These are phyloP conservation scores for Limonium bicolor DNA, from an alignment of 148 eudicot species.

Conservation along the genomic window DNA sequence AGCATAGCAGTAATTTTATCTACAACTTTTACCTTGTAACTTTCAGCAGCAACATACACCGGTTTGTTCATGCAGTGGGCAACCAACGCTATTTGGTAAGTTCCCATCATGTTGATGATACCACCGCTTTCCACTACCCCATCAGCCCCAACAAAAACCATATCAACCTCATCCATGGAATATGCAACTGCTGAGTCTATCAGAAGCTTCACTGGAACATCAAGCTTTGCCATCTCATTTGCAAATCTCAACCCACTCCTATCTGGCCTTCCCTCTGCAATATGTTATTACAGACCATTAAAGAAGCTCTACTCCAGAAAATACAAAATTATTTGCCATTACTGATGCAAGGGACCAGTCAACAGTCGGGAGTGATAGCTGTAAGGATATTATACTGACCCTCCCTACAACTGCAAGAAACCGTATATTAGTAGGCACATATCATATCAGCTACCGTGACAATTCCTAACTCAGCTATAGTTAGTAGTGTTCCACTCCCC, in stretches of 20 bases:
- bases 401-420: too few relatives aligned
- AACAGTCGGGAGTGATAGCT: too few relatives aligned
- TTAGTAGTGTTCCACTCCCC: too few relatives aligned
- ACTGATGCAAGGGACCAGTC: neutral
- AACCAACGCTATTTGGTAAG: slow-evolving; percentile 86
- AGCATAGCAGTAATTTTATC: too few relatives aligned
- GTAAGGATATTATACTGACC: too few relatives aligned
- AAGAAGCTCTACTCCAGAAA: neutral
- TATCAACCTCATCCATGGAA: slow-evolving; percentile 90
- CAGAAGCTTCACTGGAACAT: slow-evolving; percentile 85
- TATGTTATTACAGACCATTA: neutral
- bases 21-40: slow-evolving; percentile 93
- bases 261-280: slow-evolving; percentile 95
- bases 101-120: slow-evolving; percentile 97
- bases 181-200: slow-evolving; percentile 98
- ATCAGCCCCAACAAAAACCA: slow-evolving; percentile 95
- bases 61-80: slow-evolving; percentile 92
- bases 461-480: too few relatives aligned
- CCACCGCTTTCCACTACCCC: slow-evolving; percentile 98
- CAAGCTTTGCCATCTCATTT: slow-evolving; percentile 85
- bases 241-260: slow-evolving; percentile 76
- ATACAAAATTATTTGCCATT: too few relatives aligned
- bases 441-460: too few relatives aligned
- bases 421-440: too few relatives aligned
- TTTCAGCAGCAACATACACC: slow-evolving; percentile 93